phyloP scores from a whole-genome alignment of 1,139 yeast species.

The Lodderomyces orthopsilosis region DNA sequence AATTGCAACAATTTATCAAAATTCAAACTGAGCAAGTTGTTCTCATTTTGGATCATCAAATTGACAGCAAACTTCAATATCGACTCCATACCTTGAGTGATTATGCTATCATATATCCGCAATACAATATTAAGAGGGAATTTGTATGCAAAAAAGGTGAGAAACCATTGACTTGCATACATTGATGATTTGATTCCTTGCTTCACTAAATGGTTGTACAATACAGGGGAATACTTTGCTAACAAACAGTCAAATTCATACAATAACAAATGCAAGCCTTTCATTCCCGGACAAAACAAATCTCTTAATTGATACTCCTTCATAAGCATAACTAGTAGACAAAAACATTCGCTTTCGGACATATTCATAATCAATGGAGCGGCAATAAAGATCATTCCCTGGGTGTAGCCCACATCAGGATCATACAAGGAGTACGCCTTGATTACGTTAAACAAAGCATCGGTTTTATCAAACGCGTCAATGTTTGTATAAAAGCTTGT shows the following conservation, averaged over 20 bases:
- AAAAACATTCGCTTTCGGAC: conserved; percentile 82
- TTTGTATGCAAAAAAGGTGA: conserved; percentile 90
- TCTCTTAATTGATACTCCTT: conserved; percentile 75
- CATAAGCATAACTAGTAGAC: conserved; percentile 79
- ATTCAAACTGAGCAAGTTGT: conserved; percentile 53
- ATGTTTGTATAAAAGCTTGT: conserved; percentile 76
- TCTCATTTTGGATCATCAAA: conserved; percentile 66
- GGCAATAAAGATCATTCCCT: conserved; percentile 92
- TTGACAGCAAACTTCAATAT: conserved; percentile 78
- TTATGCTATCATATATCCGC: conserved; percentile 77
- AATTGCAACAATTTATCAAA: conserved; percentile 76
- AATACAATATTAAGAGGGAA: conserved; percentile 83
- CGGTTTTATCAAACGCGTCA: conserved; percentile 47
- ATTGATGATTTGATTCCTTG: conserved; percentile 87
- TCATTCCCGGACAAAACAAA: conserved; percentile 85
- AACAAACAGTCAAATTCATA: conserved; percentile 86
- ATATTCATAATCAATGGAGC: conserved; percentile 82
- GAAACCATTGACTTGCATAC: conserved; percentile 97
- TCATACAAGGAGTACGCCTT: conserved; percentile 85
- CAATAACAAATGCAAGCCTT: conserved; percentile 78
- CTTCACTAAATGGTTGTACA: conserved; percentile 72
- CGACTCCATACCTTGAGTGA: conserved; percentile 87
- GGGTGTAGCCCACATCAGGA: conserved; percentile 94
- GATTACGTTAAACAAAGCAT: conserved; percentile 68
- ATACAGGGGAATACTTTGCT: conserved; percentile 64